phyloP scores from a whole-genome alignment of 139 green algal species.

The Chlamydomonas sp. region DNA sequence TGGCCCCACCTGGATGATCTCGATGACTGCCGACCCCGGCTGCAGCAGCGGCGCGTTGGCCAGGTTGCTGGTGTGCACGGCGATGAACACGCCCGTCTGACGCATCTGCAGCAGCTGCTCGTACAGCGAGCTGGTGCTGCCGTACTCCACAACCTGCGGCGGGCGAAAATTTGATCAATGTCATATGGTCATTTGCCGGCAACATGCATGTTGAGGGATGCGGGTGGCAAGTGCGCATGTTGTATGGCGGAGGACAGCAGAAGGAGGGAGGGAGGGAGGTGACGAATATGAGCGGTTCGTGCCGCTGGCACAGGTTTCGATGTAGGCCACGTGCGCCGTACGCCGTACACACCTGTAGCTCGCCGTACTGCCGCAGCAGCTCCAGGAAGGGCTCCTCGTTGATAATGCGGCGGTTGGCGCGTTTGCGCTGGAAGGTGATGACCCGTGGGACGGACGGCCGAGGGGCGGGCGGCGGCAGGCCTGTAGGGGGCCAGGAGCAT shows the following conservation, averaged over 20 bases:
- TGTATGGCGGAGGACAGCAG: no score
- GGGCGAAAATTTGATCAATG: no score
- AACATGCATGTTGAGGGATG: neutral
- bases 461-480: constrained; percentile 48
- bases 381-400: constrained; percentile 79
- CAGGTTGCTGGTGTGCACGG: constrained; percentile 86
- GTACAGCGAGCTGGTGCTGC: constrained; percentile 65
- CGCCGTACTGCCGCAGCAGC: constrained; percentile 75
- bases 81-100: constrained; percentile 80
- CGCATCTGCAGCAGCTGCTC: constrained; percentile 84
- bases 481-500: constrained; percentile 32
- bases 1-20: constrained; percentile 77
- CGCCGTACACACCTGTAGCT: constrained; percentile 44
- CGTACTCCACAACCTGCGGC: constrained; percentile 62
- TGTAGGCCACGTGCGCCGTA: neutral
- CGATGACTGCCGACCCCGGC: constrained; percentile 78
- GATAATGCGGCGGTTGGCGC: constrained; percentile 83
- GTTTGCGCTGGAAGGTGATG: constrained; percentile 90
- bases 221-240: no score
- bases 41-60: constrained; percentile 87
- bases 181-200: no score
- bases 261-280: no score
- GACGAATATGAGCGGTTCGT: no score
- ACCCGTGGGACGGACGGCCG: constrained; percentile 48
- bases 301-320: no score